These are phyloP conservation scores for Lojkania enalia DNA, from an alignment of 2,329 filamentous ascomycete genomes.

Conservation along the genomic window DNA sequence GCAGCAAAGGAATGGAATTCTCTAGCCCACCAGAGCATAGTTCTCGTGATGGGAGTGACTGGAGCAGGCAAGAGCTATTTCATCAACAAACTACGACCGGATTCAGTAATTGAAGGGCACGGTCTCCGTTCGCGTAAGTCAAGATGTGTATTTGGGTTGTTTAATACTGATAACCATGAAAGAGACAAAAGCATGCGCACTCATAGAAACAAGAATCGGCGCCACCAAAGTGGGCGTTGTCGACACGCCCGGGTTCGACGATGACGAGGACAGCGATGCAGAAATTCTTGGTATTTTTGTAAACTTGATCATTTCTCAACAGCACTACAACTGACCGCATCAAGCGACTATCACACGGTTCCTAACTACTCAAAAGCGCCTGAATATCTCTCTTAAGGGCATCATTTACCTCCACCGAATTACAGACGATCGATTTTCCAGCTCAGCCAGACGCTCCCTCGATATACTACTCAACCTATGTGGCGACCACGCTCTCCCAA, in stretches of 20 bases:
- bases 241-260: constrained; percentile 44
- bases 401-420: constrained; percentile 44
- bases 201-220: constrained; percentile 7
- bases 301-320: constrained; percentile 20
- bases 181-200: constrained; percentile 5
- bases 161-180: too few relatives aligned
- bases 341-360: constrained; percentile 36
- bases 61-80: constrained; percentile 38
- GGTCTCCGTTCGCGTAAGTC: background rate
- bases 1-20: background rate
- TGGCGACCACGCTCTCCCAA: constrained; percentile 17
- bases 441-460: background rate
- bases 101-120: constrained; percentile 7
- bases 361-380: constrained; percentile 29
- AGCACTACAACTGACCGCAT: background rate
- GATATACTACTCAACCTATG: constrained; percentile 13
- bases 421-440: constrained; percentile 15
- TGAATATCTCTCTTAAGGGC: constrained; percentile 40
- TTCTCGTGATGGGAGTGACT: constrained; percentile 37
- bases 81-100: constrained; percentile 27
- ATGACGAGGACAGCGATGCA: constrained; percentile 26
- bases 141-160: too few relatives aligned
- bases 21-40: constrained; percentile 18
- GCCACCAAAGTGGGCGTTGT: constrained; percentile 25
- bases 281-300: constrained; percentile 37